These are phyloP conservation scores for Neurospora crassa DNA, from an alignment of 2,329 filamentous ascomycete genomes.

Conservation along the genomic window DNA sequence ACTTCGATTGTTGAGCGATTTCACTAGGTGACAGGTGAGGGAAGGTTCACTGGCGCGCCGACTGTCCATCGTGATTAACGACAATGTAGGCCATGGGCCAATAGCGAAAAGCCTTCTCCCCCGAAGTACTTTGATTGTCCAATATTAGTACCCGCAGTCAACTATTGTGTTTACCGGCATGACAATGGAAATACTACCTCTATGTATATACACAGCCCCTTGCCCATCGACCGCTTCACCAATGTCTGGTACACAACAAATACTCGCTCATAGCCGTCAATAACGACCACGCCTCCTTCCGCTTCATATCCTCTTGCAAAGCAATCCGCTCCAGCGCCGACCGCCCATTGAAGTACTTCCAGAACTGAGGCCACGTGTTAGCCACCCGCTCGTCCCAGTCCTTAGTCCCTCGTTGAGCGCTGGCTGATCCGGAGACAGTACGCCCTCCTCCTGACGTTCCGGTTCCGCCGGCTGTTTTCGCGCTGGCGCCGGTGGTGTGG, in stretches of 20 bases:
- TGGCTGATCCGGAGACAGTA: neutral
- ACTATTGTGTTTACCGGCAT: neutral
- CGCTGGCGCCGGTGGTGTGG: neutral
- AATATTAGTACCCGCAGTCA: neutral
- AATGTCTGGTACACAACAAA: slow-evolving; percentile 58
- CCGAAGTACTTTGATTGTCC: neutral
- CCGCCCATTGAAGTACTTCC: slow-evolving; percentile 81
- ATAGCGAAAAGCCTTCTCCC: neutral
- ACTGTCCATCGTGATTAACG: neutral
- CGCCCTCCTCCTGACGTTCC: neutral
- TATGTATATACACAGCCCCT: neutral
- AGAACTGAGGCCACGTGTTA: slow-evolving; percentile 61
- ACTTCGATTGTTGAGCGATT: neutral
- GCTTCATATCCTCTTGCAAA: slow-evolving; percentile 75
- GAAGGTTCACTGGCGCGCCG: neutral
- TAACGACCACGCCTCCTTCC: slow-evolving; percentile 67
- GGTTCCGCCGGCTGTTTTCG: neutral
- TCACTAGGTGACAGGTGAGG: neutral
- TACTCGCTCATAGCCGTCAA: slow-evolving; percentile 58
- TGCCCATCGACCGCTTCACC: slow-evolving; percentile 34
- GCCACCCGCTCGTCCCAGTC: slow-evolving; percentile 45
- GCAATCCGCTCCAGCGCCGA: slow-evolving; percentile 80
- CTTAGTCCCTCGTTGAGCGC: slow-evolving; percentile 4
- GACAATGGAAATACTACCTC: neutral
- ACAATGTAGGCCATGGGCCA: neutral